Evolutionary conservation across 2,329 filamentous ascomycete species (phyloP).

Genomic region (Sporothrix brunneoviolacea): DNA sequence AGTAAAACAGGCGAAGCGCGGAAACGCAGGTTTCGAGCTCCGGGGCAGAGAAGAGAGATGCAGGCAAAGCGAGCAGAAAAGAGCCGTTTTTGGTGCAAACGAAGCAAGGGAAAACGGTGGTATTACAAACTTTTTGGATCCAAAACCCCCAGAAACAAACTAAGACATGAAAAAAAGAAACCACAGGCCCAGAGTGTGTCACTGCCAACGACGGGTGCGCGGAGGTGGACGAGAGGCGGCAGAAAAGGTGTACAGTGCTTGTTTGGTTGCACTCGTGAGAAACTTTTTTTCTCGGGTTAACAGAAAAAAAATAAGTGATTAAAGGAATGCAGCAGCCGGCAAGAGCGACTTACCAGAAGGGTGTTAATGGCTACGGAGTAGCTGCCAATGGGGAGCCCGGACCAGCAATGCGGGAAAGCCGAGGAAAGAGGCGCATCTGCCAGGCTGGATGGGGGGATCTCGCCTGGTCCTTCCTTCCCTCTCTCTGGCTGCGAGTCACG

Average conservation of each 20-base stretch:
- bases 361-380: background rate
- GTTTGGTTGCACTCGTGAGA: conserved; percentile 17
- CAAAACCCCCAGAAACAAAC: conserved; percentile 5
- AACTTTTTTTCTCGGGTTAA: conserved; percentile 15
- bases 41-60: background rate
- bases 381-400: conserved; percentile 7
- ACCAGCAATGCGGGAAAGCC: conserved; percentile 2
- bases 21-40: no score
- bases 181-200: conserved; percentile 5
- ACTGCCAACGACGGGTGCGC: conserved; percentile 7
- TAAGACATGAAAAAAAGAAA: background rate
- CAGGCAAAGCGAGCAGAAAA: background rate
- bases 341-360: conserved; percentile 1
- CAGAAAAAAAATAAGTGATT: conserved; percentile 11
- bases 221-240: conserved; percentile 1
- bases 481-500: no score
- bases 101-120: background rate
- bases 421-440: conserved; percentile 14
- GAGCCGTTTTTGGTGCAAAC: no score
- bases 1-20: no score
- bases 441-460: background rate
- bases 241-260: background rate
- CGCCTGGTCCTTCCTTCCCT: background rate
- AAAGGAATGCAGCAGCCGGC: conserved; percentile 1
- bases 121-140: conserved; percentile 11